Percentiles rank a stretch among this genome's conserved stretches.
These are phyloP conservation scores for Vigna angularis DNA, from an alignment of 306 rosid species.

Conservation along the genomic window DNA sequence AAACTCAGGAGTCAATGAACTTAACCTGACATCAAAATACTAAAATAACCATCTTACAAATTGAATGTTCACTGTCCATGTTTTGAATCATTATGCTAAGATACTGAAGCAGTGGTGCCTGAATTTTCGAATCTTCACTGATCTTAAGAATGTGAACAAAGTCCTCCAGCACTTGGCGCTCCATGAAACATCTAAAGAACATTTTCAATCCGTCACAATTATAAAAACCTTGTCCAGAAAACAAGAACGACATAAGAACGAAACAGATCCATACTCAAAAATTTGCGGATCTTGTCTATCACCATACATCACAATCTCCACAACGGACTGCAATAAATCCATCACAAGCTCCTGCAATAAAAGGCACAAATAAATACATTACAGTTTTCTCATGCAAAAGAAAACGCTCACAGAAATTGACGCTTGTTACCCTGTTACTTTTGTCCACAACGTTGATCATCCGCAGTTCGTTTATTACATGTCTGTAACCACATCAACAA, in stretches of 20 bases:
- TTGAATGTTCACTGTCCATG: conserved; percentile 75
- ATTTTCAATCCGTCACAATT: conserved; percentile 34
- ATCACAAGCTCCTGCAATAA: conserved; percentile 69
- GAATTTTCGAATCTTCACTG: conserved; percentile 66
- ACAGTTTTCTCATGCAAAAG: not conserved
- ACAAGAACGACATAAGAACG: conserved; percentile 13
- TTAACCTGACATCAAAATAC: conserved; percentile 30
- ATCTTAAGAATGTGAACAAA: conserved; percentile 77
- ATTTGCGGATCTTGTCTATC: conserved; percentile 81
- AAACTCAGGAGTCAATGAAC: conserved; percentile 29
- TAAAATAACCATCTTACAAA: conserved; percentile 63
- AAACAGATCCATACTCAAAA: conserved; percentile 68
- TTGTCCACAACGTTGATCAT: conserved; percentile 49
- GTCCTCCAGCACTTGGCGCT: conserved; percentile 78
- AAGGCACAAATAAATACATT: conserved; percentile 14
- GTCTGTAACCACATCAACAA: conserved; percentile 43
- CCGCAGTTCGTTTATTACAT: conserved; percentile 51
- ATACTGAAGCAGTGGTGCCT: conserved; percentile 84
- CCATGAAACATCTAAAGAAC: conserved; percentile 87
- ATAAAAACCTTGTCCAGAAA: conserved; percentile 24
- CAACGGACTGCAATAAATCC: conserved; percentile 80
- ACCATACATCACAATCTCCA: conserved; percentile 85
- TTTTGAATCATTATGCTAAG: conserved; percentile 90
- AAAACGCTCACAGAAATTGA: conserved; percentile 1
- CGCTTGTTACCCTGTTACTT: conserved; percentile 49